phyloP scores from a whole-genome alignment of 192 early-diverging fungal species.

The Coemansia sp. region DNA sequence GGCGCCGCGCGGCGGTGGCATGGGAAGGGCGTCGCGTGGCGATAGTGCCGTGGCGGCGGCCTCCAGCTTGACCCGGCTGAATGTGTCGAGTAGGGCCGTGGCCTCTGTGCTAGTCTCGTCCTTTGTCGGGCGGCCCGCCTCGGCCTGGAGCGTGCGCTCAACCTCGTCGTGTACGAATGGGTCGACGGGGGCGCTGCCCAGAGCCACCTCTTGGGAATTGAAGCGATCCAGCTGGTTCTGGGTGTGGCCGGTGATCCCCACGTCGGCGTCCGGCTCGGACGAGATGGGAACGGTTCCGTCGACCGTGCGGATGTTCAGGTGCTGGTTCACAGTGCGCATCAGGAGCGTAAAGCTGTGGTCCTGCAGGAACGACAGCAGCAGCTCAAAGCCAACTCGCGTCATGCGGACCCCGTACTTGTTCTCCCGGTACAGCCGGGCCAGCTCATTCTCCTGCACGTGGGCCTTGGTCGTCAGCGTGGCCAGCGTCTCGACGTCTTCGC shows the following conservation, averaged over 20 bases:
- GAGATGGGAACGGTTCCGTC: slow-evolving; percentile 28
- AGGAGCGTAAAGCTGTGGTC: slow-evolving; percentile 86
- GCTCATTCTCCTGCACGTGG: slow-evolving; percentile 75
- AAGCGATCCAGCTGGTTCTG: slow-evolving; percentile 69
- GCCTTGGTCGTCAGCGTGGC: slow-evolving; percentile 61
- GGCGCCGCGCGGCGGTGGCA: slow-evolving; percentile 54
- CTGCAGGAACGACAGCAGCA: slow-evolving; percentile 86
- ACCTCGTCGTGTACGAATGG: slow-evolving; percentile 69
- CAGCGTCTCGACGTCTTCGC: slow-evolving; percentile 64
- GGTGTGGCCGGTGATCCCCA: slow-evolving; percentile 67
- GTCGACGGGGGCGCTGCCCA: slow-evolving; percentile 72
- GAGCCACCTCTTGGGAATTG: slow-evolving; percentile 70
- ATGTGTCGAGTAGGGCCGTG: slow-evolving; percentile 50
- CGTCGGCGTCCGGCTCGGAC: slow-evolving; percentile 52
- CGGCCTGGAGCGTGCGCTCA: slow-evolving; percentile 69
- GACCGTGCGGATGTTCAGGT: slow-evolving; percentile 66
- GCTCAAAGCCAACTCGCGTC: slow-evolving; percentile 80
- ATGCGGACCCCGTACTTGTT: slow-evolving; percentile 84
- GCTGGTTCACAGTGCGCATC: slow-evolving; percentile 87
- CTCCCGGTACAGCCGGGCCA: slow-evolving; percentile 69
- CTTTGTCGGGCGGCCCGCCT: slow-evolving; percentile 44
- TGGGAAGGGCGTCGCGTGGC: slow-evolving; percentile 27
- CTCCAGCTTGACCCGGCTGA: slow-evolving; percentile 60
- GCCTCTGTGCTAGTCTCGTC: slow-evolving; percentile 20
- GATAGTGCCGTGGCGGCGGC: slow-evolving; percentile 53